Evolutionary conservation across 257 asterid genomes (phyloP), one percentile per base, ranked within the genome.

Genomic region (Solanum rostratum): DNA sequence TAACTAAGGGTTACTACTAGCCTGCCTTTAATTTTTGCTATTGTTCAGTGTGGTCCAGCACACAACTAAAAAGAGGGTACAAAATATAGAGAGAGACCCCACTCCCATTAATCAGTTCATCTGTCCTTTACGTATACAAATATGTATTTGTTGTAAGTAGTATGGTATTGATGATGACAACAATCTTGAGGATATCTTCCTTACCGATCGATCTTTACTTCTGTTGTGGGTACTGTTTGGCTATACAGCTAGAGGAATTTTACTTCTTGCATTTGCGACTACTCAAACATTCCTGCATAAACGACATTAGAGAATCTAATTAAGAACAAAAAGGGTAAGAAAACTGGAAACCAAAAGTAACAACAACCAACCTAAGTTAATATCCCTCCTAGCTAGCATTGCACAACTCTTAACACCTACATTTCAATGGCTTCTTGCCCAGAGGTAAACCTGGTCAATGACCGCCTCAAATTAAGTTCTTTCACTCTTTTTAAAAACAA

Each of bases 381-480:
- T n/a, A n/a, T 78, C 87, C 91, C 90, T 86, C 92, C 88, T 88
- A 88, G 93, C 93, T 86, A 87, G 92, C 94, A 91, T 87, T 84
- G 82, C 84, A 76, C 90, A 86, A 84, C 84, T 80, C 92, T 88
- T 88, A 88, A 59, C 87, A 83, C 92, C 98, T 93, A 96, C 92
- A 92, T 93, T 88, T 96, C 97, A 87, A 91, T 88, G 90, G 94
- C 97, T 90, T 92, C 96, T 88, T 89, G 96, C 81, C 93, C 92
- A 20, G 94, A 88, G 16, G 93, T 87, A 54, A 90, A 91, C 93
- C 95, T 91, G 91, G 71, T 89, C 82, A 79, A 71, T 20, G 30
- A 33, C 46, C 53, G 54, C 6, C 79, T 68, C 24, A 74, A 18
- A 30, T 43, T 82, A 84, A 62, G 33, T 43, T 11, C 50, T 2